Conservation (phyloP, 2,329 filamentous ascomycete species). For the Aspergillus sp. region DNA sequence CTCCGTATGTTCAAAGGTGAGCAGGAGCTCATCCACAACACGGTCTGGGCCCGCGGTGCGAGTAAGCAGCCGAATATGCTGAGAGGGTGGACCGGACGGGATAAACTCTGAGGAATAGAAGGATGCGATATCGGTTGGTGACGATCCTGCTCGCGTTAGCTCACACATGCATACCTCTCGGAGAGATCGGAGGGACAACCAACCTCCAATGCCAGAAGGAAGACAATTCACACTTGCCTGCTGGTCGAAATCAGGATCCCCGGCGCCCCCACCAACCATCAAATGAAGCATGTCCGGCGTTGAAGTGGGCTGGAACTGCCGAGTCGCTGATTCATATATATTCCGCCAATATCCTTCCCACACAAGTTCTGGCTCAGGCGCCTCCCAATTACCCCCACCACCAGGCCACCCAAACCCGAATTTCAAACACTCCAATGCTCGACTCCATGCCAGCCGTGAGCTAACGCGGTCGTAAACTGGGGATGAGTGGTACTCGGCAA, state of each 20-base stretch:
- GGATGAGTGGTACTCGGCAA: conserved; percentile 65
- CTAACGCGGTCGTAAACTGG: conserved; percentile 59
- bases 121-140: conserved; percentile 25
- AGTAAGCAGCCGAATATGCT: conserved; percentile 52
- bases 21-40: conserved; percentile 58
- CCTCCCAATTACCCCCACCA: conserved; percentile 26
- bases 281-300: conserved; percentile 17
- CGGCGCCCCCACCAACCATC: conserved; percentile 12
- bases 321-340: conserved; percentile 1
- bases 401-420: conserved; percentile 54
- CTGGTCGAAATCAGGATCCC: conserved; percentile 12
- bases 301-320: neutral
- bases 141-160: conserved; percentile 19
- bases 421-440: conserved; percentile 58
- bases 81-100: conserved; percentile 46
- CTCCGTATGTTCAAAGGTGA: conserved; percentile 55
- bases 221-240: conserved; percentile 34
- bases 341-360: conserved; percentile 40
- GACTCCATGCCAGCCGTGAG: conserved; percentile 64
- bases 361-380: conserved; percentile 37
- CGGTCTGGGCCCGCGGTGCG: conserved; percentile 57
- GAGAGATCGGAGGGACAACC: conserved; percentile 1
- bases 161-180: neutral
- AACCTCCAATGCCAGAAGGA: conserved; percentile 39
- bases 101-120: conserved; percentile 59